Evolutionary conservation across 1,284 basidiomycete genomes (phyloP).

Genomic region (Boletus mariae): DNA sequence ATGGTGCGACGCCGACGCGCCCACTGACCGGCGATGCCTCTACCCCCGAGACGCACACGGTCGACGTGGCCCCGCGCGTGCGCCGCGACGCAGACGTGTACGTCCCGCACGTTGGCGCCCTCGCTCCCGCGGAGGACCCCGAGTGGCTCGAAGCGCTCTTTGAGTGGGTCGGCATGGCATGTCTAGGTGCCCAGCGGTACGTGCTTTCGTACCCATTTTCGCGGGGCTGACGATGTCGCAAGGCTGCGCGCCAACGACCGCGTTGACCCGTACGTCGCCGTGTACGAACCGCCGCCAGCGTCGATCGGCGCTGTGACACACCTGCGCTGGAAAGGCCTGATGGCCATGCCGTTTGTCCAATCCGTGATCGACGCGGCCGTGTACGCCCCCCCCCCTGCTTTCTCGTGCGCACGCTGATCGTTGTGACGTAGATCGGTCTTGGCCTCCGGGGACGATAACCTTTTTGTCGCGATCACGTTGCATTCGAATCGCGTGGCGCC

Average conservation of each 20-base stretch:
- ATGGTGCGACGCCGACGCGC: slow-evolving; percentile 1
- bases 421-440: slow-evolving; percentile 16
- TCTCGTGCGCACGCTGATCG: not conserved
- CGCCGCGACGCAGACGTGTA: slow-evolving; percentile 28
- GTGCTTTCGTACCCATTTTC: not conserved
- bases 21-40: not conserved
- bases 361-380: slow-evolving; percentile 41
- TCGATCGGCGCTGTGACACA: slow-evolving; percentile 45
- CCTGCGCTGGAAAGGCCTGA: slow-evolving; percentile 57
- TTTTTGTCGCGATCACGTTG: slow-evolving; percentile 15
- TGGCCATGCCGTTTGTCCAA: slow-evolving; percentile 49
- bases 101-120: slow-evolving; percentile 33
- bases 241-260: slow-evolving; percentile 38
- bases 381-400: slow-evolving; percentile 26
- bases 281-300: slow-evolving; percentile 39
- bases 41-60: not conserved
- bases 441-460: slow-evolving; percentile 9
- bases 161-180: slow-evolving; percentile 70
- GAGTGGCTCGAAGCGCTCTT: slow-evolving; percentile 45
- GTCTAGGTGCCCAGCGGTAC: slow-evolving; percentile 42
- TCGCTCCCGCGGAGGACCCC: slow-evolving; percentile 12
- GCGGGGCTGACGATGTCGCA: slow-evolving; percentile 11
- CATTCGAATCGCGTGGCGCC: slow-evolving; percentile 39
- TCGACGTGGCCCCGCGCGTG: slow-evolving; percentile 11
- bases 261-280: slow-evolving; percentile 44